Base-by-base conservation (phyloP, 805 yeast species). In the Suhomyces sp. region DNA sequence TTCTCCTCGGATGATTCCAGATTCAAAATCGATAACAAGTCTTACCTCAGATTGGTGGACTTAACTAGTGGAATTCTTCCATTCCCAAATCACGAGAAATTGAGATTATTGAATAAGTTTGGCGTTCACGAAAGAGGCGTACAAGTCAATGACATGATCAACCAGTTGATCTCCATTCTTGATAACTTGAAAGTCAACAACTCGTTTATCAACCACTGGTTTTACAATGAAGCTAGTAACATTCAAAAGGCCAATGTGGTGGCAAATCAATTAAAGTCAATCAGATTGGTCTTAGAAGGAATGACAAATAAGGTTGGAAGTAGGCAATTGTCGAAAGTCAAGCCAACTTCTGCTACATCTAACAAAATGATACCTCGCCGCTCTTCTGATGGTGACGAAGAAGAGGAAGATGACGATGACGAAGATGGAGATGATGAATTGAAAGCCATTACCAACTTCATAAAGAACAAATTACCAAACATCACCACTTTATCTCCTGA, bases 241-340 rank as follows among this genome's bases (percentile, higher is more conserved):
- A 48, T 65, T 19, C 81, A 77, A 46, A 76, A 71, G 42, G 76
- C 81, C 2, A 70, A 59, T 40, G 67, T 77, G 19, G 76, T 77
- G 25, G 76, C 81, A 6, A 72, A 65, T 43, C 83, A 77, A 43
- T 53, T 77, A 42, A 73, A 72, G 43, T 67, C 79, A 2, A 68
- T 77, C 30, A 63, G 78, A 35, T 45, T 64, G 22, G 67, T 74
- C 12, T 58, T 77, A 38, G 80, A 75, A 37, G 65, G 71, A 8
- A 58, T 76, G 48, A 65, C 71, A 25, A 54, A 58, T 19, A 50
- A 47, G 17, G 44, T 39, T 10, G 28, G 28, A 5, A 11, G 30
- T 6, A 33, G 16, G 15, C 31, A 27, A n/a, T 13, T 28, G 3
- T 43, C 45, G 8, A 57, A 58, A 5, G 48, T 52, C 19, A 13